Evolutionary conservation across 495 filamentous ascomycete genomes (phyloP).

Genomic region (Tetracladium marchalianum): DNA sequence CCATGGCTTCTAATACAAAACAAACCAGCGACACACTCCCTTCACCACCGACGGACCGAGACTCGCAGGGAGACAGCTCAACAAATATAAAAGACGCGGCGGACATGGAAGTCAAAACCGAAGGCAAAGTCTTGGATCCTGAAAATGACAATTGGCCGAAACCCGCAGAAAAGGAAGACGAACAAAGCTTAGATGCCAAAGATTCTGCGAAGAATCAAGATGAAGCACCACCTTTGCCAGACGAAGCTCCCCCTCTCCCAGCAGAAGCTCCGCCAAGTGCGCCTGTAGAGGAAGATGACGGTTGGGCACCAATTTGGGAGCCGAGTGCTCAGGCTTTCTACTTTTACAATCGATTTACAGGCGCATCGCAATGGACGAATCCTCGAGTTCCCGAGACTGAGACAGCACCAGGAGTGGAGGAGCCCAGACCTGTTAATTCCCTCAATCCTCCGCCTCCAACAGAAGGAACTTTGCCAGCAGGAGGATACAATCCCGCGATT

Average conservation of each 20-base stretch:
- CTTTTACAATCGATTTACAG: slow-evolving; percentile 81
- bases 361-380: slow-evolving; percentile 78
- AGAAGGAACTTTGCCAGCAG: slow-evolving; percentile 29
- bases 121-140: too few species aligned
- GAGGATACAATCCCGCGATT: slow-evolving; percentile 90
- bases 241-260: slow-evolving; percentile 20
- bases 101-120: too few species aligned
- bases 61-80: too few species aligned
- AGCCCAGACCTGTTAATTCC: slow-evolving; percentile 19
- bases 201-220: too few species aligned
- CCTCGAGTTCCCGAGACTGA: slow-evolving; percentile 55
- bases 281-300: slow-evolving; percentile 56
- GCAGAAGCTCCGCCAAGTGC: slow-evolving; percentile 28
- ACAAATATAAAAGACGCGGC: too few species aligned
- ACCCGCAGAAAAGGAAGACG: too few species aligned
- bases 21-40: too few species aligned
- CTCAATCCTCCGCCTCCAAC: slow-evolving; percentile 15
- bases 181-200: too few species aligned
- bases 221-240: slow-evolving; percentile 16
- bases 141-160: too few species aligned
- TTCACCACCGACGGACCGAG: too few species aligned
- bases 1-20: too few species aligned
- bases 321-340: slow-evolving; percentile 60
- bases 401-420: slow-evolving; percentile 15
- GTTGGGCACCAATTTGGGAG: slow-evolving; percentile 86